phyloP scores from a whole-genome alignment of 495 filamentous ascomycete species.

The Amorphotheca resinae region DNA sequence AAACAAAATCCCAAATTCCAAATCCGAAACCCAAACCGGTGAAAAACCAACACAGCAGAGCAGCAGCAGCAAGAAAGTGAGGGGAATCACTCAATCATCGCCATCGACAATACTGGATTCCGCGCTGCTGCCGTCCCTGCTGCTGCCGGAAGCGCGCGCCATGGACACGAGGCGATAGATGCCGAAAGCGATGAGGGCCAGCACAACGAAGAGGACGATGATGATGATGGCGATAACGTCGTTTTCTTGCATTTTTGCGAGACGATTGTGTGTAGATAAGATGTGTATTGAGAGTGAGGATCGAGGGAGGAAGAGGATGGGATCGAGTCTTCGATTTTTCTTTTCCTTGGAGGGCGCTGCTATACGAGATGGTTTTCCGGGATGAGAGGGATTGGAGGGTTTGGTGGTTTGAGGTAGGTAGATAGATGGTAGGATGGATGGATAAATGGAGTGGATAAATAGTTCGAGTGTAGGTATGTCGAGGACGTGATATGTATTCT shows the following conservation, averaged over 20 bases:
- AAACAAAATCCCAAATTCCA: too few relatives aligned
- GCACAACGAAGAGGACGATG: constrained; percentile 63
- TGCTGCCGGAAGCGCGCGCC: constrained; percentile 28
- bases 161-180: constrained; percentile 49
- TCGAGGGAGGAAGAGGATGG: not conserved
- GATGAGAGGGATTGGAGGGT: not conserved
- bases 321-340: not conserved
- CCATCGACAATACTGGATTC: constrained; percentile 17
- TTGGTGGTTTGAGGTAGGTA: not conserved
- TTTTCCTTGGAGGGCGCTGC: too few relatives aligned
- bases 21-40: too few relatives aligned
- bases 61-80: too few relatives aligned
- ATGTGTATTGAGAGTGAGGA: not conserved
- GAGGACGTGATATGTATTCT: too few relatives aligned
- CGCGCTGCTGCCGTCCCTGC: constrained; percentile 7
- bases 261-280: not conserved
- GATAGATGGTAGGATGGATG: too few relatives aligned
- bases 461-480: too few relatives aligned
- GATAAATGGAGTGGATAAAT: not conserved
- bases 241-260: constrained; percentile 47
- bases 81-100: not conserved
- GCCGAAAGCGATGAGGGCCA: constrained; percentile 54
- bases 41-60: too few relatives aligned
- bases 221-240: constrained; percentile 73
- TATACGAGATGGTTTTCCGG: not conserved